A percentile compares a stretch with the other conserved stretches of the same genome.
Evolutionary conservation across 768 basidiomycete species (phyloP).

Genomic region (Hypsizygus marmoreus): DNA sequence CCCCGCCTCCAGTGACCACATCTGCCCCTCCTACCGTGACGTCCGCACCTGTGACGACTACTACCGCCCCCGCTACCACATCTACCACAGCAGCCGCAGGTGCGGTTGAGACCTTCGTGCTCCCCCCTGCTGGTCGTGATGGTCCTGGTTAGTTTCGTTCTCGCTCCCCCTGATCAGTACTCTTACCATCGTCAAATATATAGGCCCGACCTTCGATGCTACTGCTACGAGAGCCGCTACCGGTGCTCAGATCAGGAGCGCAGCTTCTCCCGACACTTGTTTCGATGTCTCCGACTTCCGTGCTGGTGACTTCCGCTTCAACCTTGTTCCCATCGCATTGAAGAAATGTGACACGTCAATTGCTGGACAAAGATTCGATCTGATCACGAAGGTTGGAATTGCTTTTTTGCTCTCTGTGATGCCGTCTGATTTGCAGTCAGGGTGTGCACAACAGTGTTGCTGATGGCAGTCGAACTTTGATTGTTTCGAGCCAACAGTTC

Average conservation of each 20-base stretch:
- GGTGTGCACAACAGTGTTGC: constrained; percentile 21
- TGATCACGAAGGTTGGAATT: constrained; percentile 19
- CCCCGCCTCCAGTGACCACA: background rate
- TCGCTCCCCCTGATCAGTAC: background rate
- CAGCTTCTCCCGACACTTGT: constrained; percentile 15
- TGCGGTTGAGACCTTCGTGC: constrained; percentile 16
- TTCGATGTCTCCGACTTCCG: constrained; percentile 20
- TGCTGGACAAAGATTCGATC: constrained; percentile 21
- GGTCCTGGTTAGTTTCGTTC: constrained; percentile 14
- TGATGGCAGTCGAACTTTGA: constrained; percentile 20
- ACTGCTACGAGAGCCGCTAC: constrained; percentile 25
- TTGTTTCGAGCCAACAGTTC: constrained; percentile 22
- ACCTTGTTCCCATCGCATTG: constrained; percentile 22
- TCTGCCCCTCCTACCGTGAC: background rate
- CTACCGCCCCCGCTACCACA: background rate
- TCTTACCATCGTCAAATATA: background rate
- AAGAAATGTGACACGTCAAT: constrained; percentile 17
- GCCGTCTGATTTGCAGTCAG: constrained; percentile 1
- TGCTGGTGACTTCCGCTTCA: constrained; percentile 23
- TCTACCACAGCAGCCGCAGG: constrained; percentile 3
- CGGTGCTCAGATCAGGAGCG: constrained; percentile 19
- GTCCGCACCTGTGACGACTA: background rate
- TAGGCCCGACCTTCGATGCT: constrained; percentile 22
- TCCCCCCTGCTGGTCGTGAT: constrained; percentile 17
- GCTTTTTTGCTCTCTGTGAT: background rate